Percentiles rank a stretch among this genome's conserved stretches.
phyloP scores from a whole-genome alignment of 139 green algal genomes.

The Coelastrella sp. region DNA sequence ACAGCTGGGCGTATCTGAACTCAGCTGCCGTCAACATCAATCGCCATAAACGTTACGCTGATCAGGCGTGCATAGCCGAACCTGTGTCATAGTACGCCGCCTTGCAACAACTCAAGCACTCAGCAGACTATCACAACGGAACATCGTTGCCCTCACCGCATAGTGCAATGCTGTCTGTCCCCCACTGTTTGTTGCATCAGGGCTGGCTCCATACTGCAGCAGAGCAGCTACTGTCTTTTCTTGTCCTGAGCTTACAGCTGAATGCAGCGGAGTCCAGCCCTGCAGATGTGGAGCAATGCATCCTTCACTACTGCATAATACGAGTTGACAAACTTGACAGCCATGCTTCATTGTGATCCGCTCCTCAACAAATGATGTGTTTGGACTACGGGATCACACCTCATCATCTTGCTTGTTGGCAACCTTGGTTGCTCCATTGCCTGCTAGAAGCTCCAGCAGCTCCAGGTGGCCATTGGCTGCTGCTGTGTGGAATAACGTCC shows the following conservation, averaged over 20 bases:
- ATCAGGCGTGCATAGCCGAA: too few species aligned
- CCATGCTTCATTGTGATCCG: too few species aligned
- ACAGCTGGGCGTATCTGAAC: too few species aligned
- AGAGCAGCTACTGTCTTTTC: slow-evolving; percentile 63
- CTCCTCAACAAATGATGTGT: too few species aligned
- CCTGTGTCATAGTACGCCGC: too few species aligned
- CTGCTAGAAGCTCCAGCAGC: slow-evolving; percentile 64
- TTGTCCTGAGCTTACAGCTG: slow-evolving; percentile 69
- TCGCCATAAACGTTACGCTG: too few species aligned
- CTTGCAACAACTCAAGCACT: too few species aligned
- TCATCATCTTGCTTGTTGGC: slow-evolving; percentile 76
- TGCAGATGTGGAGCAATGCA: slow-evolving; percentile 18
- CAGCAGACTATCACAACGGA: too few species aligned
- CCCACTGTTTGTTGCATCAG: slow-evolving; percentile 57
- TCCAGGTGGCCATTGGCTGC: slow-evolving; percentile 52
- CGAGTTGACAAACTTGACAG: too few species aligned
- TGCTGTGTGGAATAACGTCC: slow-evolving; percentile 75
- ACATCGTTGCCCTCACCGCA: too few species aligned
- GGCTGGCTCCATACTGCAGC: slow-evolving; percentile 61
- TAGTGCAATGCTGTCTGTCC: slow-evolving; percentile 78
- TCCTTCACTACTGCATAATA: neutral
- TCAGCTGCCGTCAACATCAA: too few species aligned
- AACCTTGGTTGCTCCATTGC: slow-evolving; percentile 39
- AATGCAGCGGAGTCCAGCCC: slow-evolving; percentile 79
- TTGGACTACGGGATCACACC: too few species aligned